phyloP scores from a whole-genome alignment of 2,329 filamentous ascomycete genomes.

The Penicillium thymicola region DNA sequence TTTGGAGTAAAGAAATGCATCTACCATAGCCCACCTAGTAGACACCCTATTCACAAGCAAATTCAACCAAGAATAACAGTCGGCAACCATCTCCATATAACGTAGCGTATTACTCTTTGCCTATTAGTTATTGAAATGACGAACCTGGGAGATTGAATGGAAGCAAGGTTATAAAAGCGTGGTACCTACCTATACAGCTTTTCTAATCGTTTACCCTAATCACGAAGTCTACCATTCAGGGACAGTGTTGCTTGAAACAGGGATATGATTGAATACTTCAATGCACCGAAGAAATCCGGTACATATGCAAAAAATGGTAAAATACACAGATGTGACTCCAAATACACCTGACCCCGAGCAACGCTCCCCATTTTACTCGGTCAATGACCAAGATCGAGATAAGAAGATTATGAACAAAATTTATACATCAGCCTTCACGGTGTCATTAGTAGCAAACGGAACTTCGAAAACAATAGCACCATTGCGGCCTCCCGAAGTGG shows the following conservation, averaged over 20 bases:
- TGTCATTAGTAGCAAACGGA: conserved; percentile 41
- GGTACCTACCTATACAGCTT: not conserved
- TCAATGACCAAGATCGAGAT: conserved; percentile 4
- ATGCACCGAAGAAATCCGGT: conserved; percentile 6
- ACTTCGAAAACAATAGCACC: conserved; percentile 87
- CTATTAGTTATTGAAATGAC: not conserved
- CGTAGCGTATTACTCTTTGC: not conserved
- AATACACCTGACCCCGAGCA: conserved; percentile 20
- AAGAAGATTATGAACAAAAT: conserved; percentile 13
- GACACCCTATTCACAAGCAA: not conserved
- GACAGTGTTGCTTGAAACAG: not conserved
- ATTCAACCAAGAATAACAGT: not conserved
- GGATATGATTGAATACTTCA: conserved; percentile 9
- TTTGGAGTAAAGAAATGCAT: not conserved
- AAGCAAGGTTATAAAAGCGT: not conserved
- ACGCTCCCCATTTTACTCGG: conserved; percentile 16
- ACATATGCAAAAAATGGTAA: conserved; percentile 13
- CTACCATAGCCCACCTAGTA: not conserved
- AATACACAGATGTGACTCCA: conserved; percentile 20
- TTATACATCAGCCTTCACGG: conserved; percentile 22
- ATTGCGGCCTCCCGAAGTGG: conserved; percentile 60
- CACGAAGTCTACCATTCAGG: not conserved
- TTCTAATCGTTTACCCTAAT: not conserved
- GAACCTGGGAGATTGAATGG: not conserved
- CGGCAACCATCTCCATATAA: not conserved